Conservation (phyloP, 2,329 filamentous ascomycete genomes). For the Rutstroemia sydowiana region DNA sequence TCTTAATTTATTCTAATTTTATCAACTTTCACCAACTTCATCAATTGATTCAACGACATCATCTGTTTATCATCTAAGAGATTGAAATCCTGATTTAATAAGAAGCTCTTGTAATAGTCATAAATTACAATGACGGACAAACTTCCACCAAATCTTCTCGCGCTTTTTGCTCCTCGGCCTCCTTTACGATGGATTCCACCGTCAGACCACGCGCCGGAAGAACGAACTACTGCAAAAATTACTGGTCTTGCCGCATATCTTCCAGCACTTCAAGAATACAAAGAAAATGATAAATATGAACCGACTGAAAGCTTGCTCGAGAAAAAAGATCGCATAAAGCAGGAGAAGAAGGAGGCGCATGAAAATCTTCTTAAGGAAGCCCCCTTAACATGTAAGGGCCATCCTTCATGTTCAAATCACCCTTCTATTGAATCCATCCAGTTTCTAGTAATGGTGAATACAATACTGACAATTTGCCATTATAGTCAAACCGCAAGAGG, state of each 20-base stretch:
- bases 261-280: slow-evolving; percentile 66
- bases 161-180: slow-evolving; percentile 90
- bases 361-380: slow-evolving; percentile 39
- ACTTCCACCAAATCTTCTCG: slow-evolving; percentile 83
- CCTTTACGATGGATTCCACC: slow-evolving; percentile 84
- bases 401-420: slow-evolving; percentile 23
- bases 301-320: slow-evolving; percentile 93
- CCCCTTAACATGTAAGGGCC: slow-evolving; percentile 27
- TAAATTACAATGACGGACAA: slow-evolving; percentile 77
- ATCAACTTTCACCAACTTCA: neutral
- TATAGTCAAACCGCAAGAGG: slow-evolving; percentile 72
- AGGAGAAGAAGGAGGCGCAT: slow-evolving; percentile 66
- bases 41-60: neutral
- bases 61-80: neutral
- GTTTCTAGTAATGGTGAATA: neutral
- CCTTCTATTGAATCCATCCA: slow-evolving; percentile 7
- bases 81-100: neutral
- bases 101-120: neutral
- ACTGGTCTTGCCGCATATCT: slow-evolving; percentile 69
- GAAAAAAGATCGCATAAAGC: slow-evolving; percentile 72
- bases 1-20: no score
- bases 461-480: slow-evolving; percentile 17
- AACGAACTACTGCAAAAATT: slow-evolving; percentile 68
- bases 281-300: slow-evolving; percentile 66
- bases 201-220: slow-evolving; percentile 73